These are phyloP conservation scores for Platanus orientalis DNA, from an alignment of 164 flowering plant species.

Conservation along the genomic window DNA sequence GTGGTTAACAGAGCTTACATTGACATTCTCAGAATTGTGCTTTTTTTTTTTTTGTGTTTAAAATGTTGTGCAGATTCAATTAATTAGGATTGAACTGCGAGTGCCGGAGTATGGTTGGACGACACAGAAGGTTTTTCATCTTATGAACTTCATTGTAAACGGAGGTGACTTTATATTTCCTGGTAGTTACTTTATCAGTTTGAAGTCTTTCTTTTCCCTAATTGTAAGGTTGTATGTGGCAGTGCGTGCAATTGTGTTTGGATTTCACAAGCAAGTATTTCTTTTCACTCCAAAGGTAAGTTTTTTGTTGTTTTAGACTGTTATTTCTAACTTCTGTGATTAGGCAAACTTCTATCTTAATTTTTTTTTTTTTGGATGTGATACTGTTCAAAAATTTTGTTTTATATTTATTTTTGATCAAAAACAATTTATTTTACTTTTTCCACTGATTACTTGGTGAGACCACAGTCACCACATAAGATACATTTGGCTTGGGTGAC, in stretches of 20 bases:
- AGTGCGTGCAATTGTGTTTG: slow-evolving; percentile 93
- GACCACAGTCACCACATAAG: too few species aligned
- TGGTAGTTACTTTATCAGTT: not conserved
- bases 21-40: not conserved
- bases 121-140: slow-evolving; percentile 96
- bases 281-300: slow-evolving; percentile 68
- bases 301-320: too few species aligned
- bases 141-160: slow-evolving; percentile 93
- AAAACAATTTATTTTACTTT: too few species aligned
- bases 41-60: not conserved
- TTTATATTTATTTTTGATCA: too few species aligned
- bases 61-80: slow-evolving; percentile 60
- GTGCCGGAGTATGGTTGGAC: slow-evolving; percentile 99
- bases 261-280: slow-evolving; percentile 80
- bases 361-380: too few species aligned
- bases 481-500: too few species aligned
- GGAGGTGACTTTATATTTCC: slow-evolving; percentile 56
- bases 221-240: slow-evolving; percentile 22
- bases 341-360: too few species aligned
- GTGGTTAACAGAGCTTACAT: not conserved
- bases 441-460: too few species aligned
- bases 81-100: slow-evolving; percentile 78
- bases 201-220: not conserved
- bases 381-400: too few species aligned
- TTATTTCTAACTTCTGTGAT: too few species aligned